Evolutionary conservation across 192 early-diverging fungal species (phyloP).

Genomic region (Coemansia sp.): DNA sequence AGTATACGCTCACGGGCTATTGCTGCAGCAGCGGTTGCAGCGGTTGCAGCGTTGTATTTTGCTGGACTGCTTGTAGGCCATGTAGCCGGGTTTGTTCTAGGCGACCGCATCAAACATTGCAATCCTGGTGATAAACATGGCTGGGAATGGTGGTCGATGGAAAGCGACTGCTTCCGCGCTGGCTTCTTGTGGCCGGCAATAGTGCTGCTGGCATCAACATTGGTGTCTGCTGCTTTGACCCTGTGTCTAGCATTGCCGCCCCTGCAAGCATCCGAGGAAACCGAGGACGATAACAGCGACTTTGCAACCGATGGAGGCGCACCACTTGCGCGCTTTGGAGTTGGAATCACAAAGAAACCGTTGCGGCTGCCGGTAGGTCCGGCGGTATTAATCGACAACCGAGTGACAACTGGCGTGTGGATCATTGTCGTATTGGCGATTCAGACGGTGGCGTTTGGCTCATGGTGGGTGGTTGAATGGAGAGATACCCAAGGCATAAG

Average conservation of each 20-base stretch:
- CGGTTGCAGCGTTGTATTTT: not conserved
- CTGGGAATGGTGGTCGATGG: conserved; percentile 15
- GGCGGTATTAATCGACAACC: conserved; percentile 11
- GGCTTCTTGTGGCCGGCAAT: conserved; percentile 13
- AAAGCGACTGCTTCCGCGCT: conserved; percentile 16
- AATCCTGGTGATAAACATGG: not conserved
- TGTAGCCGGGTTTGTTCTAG: not conserved
- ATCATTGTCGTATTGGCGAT: not conserved
- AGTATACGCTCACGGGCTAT: not conserved
- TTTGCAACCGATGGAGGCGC: not conserved
- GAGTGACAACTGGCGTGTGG: not conserved
- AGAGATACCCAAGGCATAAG: not conserved
- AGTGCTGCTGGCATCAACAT: not conserved
- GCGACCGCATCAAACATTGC: not conserved
- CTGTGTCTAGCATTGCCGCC: conserved; percentile 4
- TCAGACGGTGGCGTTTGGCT: not conserved
- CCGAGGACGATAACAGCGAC: not conserved
- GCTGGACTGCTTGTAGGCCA: not conserved
- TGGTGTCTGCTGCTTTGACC: conserved; percentile 4
- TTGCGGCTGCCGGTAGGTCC: conserved; percentile 7
- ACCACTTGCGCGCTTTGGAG: not conserved
- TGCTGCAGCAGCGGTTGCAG: not conserved
- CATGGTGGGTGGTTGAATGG: not conserved
- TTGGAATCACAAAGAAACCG: not conserved
- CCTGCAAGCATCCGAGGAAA: not conserved